phyloP scores from a whole-genome alignment of 192 early-diverging fungal species.

The Coemansia javaensis region DNA sequence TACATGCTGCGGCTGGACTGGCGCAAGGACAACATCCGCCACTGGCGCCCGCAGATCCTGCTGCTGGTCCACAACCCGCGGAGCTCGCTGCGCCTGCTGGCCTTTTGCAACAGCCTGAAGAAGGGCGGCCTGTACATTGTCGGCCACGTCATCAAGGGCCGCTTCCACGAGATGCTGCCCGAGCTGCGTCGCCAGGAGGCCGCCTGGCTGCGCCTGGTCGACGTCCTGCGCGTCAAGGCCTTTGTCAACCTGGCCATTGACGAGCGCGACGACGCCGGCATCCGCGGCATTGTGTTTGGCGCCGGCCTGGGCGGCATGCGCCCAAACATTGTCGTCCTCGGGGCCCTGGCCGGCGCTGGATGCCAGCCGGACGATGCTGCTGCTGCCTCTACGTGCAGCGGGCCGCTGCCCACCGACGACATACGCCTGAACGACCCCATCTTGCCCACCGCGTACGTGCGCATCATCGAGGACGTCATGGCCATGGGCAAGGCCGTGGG shows the following conservation, averaged over 20 bases:
- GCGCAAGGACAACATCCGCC: constrained; percentile 65
- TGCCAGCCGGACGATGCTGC: neutral
- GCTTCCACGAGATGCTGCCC: constrained; percentile 48
- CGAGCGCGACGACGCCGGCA: constrained; percentile 48
- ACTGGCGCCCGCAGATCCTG: constrained; percentile 68
- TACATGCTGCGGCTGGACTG: constrained; percentile 60
- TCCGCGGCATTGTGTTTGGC: constrained; percentile 55
- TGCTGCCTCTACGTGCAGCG: neutral
- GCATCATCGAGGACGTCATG: constrained; percentile 68
- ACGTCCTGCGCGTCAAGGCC: constrained; percentile 57
- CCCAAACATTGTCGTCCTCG: constrained; percentile 64
- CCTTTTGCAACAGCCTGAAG: constrained; percentile 66
- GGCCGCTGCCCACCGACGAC: constrained; percentile 52
- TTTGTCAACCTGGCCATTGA: constrained; percentile 60
- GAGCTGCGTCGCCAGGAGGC: constrained; percentile 52
- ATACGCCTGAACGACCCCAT: constrained; percentile 58
- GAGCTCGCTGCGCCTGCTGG: constrained; percentile 54
- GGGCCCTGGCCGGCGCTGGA: constrained; percentile 50
- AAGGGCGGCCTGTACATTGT: constrained; percentile 67
- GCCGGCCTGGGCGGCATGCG: constrained; percentile 66
- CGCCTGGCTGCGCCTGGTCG: constrained; percentile 59
- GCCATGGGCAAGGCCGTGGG: constrained; percentile 65
- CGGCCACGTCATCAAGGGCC: constrained; percentile 59
- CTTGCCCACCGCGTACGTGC: constrained; percentile 56
- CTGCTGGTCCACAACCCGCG: constrained; percentile 60